Conservation (phyloP, 1,139 yeast genomes). For the Debaryomyces subglobosus region DNA sequence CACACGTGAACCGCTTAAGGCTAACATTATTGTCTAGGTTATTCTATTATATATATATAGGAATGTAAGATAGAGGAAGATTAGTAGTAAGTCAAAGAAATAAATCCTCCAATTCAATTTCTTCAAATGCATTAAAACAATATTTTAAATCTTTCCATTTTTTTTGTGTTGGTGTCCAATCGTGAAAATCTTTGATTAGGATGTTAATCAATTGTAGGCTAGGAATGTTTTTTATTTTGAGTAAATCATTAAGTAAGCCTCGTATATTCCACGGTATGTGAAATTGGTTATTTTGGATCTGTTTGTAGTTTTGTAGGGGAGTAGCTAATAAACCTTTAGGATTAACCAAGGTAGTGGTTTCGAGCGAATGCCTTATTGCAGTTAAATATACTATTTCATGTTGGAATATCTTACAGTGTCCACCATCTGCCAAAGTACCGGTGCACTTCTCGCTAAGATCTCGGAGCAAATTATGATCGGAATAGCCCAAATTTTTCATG, state of each 20-base stretch:
- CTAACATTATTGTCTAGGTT: neutral
- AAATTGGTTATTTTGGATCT: conserved; percentile 20
- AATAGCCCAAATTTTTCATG: conserved; percentile 42
- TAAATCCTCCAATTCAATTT: conserved; percentile 37
- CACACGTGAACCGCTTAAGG: conserved; percentile 9
- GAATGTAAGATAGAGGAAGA: neutral
- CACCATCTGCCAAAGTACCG: conserved; percentile 28
- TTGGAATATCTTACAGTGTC: conserved; percentile 32
- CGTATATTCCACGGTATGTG: conserved; percentile 46
- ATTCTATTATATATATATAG: neutral
- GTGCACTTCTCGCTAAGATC: conserved; percentile 37
- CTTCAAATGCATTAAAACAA: conserved; percentile 41
- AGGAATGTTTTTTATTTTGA: conserved; percentile 41
- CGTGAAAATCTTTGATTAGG: conserved; percentile 34
- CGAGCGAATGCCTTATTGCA: conserved; percentile 38
- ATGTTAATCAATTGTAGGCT: conserved; percentile 30
- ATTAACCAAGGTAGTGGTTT: conserved; percentile 37
- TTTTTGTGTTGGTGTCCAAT: conserved; percentile 45
- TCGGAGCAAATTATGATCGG: conserved; percentile 35
- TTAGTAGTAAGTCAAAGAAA: conserved; percentile 13
- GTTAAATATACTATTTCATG: conserved; percentile 30
- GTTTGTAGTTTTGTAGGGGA: conserved; percentile 2
- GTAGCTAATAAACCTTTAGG: conserved; percentile 14
- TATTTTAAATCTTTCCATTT: conserved; percentile 46
- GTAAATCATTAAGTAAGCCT: conserved; percentile 39